Evolutionary conservation across 2,329 filamentous ascomycete species (phyloP).

Genomic region (Sporothrix humicola): DNA sequence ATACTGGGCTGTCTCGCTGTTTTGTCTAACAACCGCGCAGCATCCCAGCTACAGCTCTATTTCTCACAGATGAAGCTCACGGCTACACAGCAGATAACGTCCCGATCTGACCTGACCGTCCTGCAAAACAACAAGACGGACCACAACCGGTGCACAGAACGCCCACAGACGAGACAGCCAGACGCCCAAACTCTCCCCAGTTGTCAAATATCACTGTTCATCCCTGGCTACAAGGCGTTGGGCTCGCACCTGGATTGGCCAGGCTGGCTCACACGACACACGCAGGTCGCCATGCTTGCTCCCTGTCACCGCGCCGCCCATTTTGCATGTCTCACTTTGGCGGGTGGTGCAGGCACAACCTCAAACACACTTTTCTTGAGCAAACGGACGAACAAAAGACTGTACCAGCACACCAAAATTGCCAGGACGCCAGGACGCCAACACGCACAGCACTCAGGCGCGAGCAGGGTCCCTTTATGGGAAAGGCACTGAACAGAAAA

Average conservation of each 20-base stretch:
- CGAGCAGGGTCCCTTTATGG: neutral
- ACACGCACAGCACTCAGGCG: neutral
- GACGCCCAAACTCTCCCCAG: neutral
- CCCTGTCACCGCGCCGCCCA: constrained; percentile 22
- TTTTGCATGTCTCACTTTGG: constrained; percentile 23
- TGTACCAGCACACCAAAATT: neutral
- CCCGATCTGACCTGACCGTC: neutral
- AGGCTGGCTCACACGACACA: neutral
- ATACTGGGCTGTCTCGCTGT: neutral
- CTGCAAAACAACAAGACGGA: neutral
- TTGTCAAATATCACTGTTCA: neutral
- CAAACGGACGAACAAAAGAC: neutral
- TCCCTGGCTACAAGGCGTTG: constrained; percentile 9
- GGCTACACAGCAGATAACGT: constrained; percentile 6
- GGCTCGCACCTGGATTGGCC: neutral
- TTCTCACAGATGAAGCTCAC: constrained; percentile 12
- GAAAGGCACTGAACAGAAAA: neutral
- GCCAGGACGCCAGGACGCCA: constrained; percentile 8
- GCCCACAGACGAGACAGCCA: constrained; percentile 1
- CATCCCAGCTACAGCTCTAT: neutral
- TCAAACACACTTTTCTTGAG: constrained; percentile 12
- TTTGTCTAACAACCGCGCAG: constrained; percentile 5
- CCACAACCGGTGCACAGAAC: neutral
- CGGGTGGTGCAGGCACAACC: constrained; percentile 9
- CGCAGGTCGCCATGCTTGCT: neutral